phyloP scores from a whole-genome alignment of 139 green algal genomes.

The Coelastrella sp. region DNA sequence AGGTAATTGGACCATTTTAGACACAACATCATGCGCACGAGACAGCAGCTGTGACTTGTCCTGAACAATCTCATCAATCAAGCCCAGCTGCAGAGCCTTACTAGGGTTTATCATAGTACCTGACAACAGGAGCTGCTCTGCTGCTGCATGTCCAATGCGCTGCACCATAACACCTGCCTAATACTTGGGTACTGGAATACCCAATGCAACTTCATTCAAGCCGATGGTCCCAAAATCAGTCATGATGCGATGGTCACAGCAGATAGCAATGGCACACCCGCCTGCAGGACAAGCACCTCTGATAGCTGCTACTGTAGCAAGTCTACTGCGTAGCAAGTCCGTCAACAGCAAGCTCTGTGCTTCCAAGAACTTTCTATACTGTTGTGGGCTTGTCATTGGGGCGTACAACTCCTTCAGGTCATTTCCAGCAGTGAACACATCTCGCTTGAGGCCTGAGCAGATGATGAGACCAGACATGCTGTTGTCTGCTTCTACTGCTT shows the following conservation, averaged over 20 bases:
- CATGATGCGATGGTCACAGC: conserved; percentile 91
- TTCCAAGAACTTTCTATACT: conserved; percentile 80
- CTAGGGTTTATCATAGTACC: conserved; percentile 47
- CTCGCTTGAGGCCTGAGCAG: conserved; percentile 69
- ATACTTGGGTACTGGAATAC: conserved; percentile 90
- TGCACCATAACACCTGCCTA: conserved; percentile 82
- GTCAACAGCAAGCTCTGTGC: conserved; percentile 82
- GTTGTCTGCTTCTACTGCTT: conserved; percentile 64
- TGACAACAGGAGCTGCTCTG: conserved; percentile 72
- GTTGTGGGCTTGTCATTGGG: conserved; percentile 70
- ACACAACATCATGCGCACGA: conserved; percentile 54
- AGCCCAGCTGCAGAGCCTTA: conserved; percentile 70
- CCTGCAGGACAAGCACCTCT: conserved; percentile 92
- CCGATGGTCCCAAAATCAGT: conserved; percentile 75
- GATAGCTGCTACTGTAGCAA: conserved; percentile 89
- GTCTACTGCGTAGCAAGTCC: conserved; percentile 69
- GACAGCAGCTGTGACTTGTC: conserved; percentile 63
- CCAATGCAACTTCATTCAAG: conserved; percentile 86
- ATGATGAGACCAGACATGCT: conserved; percentile 77
- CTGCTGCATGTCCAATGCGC: conserved; percentile 62
- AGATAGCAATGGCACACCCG: conserved; percentile 89
- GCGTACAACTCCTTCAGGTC: conserved; percentile 87
- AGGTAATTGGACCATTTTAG: conserved; percentile 64
- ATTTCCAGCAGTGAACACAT: conserved; percentile 79
- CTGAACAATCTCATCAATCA: conserved; percentile 80